phyloP scores from a whole-genome alignment of 192 early-diverging fungal species.

The Oehlia diaphana region DNA sequence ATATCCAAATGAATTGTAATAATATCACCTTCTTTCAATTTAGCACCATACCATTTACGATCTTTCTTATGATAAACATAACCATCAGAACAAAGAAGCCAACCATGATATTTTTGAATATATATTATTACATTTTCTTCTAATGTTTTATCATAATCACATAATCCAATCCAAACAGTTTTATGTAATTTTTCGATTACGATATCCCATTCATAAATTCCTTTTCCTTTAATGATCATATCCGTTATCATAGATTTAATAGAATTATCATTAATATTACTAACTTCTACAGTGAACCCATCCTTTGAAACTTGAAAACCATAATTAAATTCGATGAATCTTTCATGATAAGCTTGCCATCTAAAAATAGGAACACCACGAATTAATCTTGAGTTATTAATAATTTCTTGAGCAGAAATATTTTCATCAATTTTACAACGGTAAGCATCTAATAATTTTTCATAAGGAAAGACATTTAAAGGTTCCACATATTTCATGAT shows the following conservation, averaged over 20 bases:
- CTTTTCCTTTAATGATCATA: neutral
- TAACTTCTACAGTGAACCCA: neutral
- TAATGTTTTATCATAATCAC: neutral
- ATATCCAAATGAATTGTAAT: conserved; percentile 29
- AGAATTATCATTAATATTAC: neutral
- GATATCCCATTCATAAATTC: conserved; percentile 17
- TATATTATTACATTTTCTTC: neutral
- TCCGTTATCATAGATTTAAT: neutral
- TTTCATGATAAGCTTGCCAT: neutral
- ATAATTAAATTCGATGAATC: neutral
- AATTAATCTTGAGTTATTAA: neutral
- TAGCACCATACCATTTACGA: conserved; percentile 1
- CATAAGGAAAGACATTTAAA: neutral
- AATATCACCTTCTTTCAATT: neutral
- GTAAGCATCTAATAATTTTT: neutral
- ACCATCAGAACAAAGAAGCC: conserved; percentile 5
- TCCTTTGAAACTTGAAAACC: neutral
- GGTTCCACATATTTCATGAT: neutral
- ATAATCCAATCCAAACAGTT: conserved; percentile 10
- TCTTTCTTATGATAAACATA: neutral
- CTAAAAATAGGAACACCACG: neutral
- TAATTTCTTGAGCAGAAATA: neutral
- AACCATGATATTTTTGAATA: neutral
- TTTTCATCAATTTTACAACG: neutral
- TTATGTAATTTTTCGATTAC: neutral